phyloP scores from a whole-genome alignment of 345 rosid species.

The Eucalyptus marginata region DNA sequence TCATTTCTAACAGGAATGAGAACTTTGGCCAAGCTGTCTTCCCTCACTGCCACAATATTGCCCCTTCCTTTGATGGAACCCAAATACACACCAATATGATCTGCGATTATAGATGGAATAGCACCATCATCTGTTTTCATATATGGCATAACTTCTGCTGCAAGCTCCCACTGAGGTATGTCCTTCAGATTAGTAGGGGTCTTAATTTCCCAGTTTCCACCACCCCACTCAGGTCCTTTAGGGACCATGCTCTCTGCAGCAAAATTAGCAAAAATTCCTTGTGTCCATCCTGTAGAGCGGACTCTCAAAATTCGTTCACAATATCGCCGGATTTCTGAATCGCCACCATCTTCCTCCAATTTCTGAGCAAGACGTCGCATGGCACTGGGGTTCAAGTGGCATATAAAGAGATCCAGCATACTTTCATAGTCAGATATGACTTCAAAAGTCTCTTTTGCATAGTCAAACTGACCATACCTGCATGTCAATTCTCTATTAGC shows the following conservation, averaged over 20 bases:
- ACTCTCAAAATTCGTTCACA: constrained; percentile 91
- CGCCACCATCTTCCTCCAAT: constrained; percentile 82
- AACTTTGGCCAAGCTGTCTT: constrained; percentile 66
- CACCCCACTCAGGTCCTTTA: constrained; percentile 98
- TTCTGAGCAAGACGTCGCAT: constrained; percentile 96
- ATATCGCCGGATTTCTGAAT: constrained; percentile 82
- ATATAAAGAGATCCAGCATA: constrained; percentile 88
- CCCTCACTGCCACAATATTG: constrained; percentile 76
- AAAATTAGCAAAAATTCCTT: constrained; percentile 96
- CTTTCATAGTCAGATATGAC: constrained; percentile 91
- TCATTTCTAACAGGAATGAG: constrained; percentile 36
- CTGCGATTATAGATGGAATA: constrained; percentile 76
- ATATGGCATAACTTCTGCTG: constrained; percentile 96
- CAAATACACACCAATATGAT: constrained; percentile 89
- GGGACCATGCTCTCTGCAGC: constrained; percentile 99
- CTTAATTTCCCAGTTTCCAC: constrained; percentile 99
- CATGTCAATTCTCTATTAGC: constrained; percentile 8
- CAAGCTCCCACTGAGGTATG: constrained; percentile 91
- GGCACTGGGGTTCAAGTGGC: constrained; percentile 99
- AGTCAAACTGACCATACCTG: constrained; percentile 96
- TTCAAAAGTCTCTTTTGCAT: constrained; percentile 96
- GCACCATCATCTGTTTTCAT: constrained; percentile 94
- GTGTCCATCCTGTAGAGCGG: constrained; percentile 98
- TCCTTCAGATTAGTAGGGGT: constrained; percentile 77
- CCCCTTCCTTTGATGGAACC: constrained; percentile 95